These are phyloP conservation scores for Amanita rubescens DNA, from an alignment of 768 basidiomycete genomes.

Conservation along the genomic window DNA sequence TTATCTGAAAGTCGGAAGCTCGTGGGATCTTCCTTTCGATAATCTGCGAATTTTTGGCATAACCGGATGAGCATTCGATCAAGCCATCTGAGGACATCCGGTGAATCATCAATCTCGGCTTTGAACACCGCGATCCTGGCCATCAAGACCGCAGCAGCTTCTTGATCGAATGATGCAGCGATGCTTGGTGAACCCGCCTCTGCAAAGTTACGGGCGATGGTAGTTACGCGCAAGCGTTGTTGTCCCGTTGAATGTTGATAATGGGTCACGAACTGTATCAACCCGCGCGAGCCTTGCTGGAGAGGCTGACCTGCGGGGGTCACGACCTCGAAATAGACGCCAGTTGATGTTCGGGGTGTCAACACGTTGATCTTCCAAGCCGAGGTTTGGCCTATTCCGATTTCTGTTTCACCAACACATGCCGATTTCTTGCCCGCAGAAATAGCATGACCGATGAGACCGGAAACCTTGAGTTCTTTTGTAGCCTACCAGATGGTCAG, in stretches of 20 bases:
- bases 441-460: constrained; percentile 95
- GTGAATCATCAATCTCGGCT: constrained; percentile 96
- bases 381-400: constrained; percentile 97
- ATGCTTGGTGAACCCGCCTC: constrained; percentile 95
- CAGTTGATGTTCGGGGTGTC: constrained; percentile 79
- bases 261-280: constrained; percentile 97
- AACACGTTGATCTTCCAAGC: constrained; percentile 97
- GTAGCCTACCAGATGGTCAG: constrained; percentile 58
- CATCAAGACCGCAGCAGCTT: constrained; percentile 97
- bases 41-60: constrained; percentile 99
- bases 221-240: constrained; percentile 92
- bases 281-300: constrained; percentile 81
- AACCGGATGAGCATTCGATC: constrained; percentile 98
- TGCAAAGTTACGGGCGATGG: constrained; percentile 94
- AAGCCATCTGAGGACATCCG: constrained; percentile 94
- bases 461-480: constrained; percentile 97
- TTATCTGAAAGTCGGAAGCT: constrained; percentile 92
- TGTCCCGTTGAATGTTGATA: constrained; percentile 98
- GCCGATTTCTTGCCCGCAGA: constrained; percentile 95
- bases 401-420: constrained; percentile 98
- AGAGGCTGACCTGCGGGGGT: constrained; percentile 93
- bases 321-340: constrained; percentile 97
- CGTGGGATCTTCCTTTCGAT: constrained; percentile 93
- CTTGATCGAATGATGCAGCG: constrained; percentile 93
- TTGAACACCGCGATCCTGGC: constrained; percentile 98